Conservation (phyloP, 2,329 filamentous ascomycete species). For the Ilyonectria mors-panacis region DNA sequence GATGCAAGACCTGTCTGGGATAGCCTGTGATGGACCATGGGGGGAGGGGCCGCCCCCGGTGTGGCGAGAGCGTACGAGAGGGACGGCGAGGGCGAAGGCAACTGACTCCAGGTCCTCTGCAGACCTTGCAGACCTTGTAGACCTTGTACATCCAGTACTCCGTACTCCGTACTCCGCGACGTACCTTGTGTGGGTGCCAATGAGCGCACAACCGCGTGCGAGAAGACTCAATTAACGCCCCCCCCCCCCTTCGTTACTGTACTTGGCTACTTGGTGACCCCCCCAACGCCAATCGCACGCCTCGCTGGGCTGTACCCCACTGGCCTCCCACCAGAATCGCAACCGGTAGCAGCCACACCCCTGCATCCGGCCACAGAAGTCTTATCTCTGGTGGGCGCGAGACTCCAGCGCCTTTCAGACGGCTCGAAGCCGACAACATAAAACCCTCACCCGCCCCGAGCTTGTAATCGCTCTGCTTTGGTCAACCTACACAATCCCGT, state of each 20-base stretch:
- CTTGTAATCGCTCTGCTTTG: conserved; percentile 31
- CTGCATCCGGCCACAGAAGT: conserved; percentile 47
- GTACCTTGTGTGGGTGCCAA: conserved; percentile 23
- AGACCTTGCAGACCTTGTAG: not conserved
- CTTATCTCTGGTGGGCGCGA: conserved; percentile 46
- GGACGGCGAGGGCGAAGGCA: not conserved
- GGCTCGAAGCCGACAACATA: conserved; percentile 45
- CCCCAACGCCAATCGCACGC: conserved; percentile 38
- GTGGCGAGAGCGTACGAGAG: not conserved
- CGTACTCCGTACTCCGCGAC: conserved; percentile 10
- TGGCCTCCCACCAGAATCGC: conserved; percentile 34
- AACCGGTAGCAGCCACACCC: conserved; percentile 48
- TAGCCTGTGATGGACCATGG: not conserved
- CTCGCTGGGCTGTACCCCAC: conserved; percentile 32
- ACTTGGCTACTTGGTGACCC: not conserved
- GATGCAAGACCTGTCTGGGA: not conserved
- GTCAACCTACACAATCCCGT: conserved; percentile 44
- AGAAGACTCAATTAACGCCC: conserved; percentile 28
- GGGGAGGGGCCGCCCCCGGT: not conserved
- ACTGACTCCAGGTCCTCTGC: not conserved
- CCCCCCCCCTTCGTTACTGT: conserved; percentile 22
- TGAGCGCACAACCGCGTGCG: conserved; percentile 30
- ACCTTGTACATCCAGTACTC: conserved; percentile 12
- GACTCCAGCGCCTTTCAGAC: conserved; percentile 34
- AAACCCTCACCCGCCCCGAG: conserved; percentile 46